Base-by-base conservation (phyloP, 2,329 filamentous ascomycete genomes). In the Phaeomoniella chlamydospora region DNA sequence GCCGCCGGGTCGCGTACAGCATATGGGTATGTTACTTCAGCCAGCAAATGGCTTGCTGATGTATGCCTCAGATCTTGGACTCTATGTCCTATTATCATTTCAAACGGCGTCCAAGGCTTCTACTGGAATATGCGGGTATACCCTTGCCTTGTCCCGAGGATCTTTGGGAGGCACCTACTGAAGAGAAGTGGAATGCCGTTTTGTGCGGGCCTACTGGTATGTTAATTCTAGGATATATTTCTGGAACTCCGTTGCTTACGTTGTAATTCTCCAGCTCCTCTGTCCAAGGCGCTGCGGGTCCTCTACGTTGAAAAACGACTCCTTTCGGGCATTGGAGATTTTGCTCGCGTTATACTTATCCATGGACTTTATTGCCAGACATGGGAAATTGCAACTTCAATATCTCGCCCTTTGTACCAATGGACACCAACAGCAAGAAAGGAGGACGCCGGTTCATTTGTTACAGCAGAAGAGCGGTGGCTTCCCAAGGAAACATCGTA, bases 271-370 rank as follows among this genome's bases (percentile, higher is more conserved):
- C 36, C 30, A 18, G 36, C 40, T 15, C 39, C 34, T 11, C 33
- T 45, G 17, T 41, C 37, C 18, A 31, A 17, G n/a, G 61, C 63
- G 1, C 49, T 67, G 10, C 57, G 67, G 34, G 54, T 55, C 3
- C 43, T 68, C 2, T 70, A 68, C 43, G 56, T 67, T 15, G 63
- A 68, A 42, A 70, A 70, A 44, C 52, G 49, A 22, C 46, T 69
- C 4, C 52, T 61, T 6, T 45, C 54, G 1, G 54, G 53, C 12
- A 57, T 62, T 19, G 63, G 65, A 13, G 65, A 70, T 30, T 65
- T 70, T 39, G 61, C 62, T 19, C 58, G 65, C 9, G 55, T 63
- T 15, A 48, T 71, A 5, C 53, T 67, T 13, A 58, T 70, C 15
- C 65, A 68, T 44, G 65, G 64, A 4, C 53, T 71, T 5, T 69